A percentile compares a stretch with the other conserved stretches of the same genome.
Conservation (phyloP, 345 rosid species). For the Excoecaria agallocha region DNA sequence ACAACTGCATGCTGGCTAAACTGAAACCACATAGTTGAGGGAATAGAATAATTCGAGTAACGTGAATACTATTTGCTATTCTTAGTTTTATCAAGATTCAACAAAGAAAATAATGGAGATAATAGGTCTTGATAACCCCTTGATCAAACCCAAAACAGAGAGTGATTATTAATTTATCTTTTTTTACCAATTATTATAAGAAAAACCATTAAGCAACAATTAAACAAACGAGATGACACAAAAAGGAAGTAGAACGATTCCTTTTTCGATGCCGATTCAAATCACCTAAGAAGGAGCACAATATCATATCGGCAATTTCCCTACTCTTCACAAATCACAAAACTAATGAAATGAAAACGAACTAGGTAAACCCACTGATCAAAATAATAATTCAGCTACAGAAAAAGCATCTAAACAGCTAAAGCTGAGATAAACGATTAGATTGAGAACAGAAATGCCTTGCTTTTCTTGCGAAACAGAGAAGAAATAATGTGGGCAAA, state of each 20-base stretch:
- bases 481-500: not conserved
- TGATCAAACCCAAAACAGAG: not conserved
- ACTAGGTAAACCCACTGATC: not conserved
- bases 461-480: not conserved
- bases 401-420: not conserved
- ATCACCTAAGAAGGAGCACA: conserved; percentile 5
- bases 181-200: not conserved
- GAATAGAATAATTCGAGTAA: not conserved
- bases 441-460: not conserved
- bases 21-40: not conserved
- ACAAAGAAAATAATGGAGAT: not conserved
- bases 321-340: not conserved
- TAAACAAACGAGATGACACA: not conserved
- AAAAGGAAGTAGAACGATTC: not conserved
- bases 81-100: not conserved
- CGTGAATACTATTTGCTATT: not conserved
- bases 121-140: not conserved
- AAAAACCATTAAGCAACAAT: not conserved
- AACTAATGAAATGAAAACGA: not conserved
- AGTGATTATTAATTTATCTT: not conserved
- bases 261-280: not conserved
- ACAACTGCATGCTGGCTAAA: not conserved
- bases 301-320: not conserved
- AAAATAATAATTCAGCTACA: not conserved
- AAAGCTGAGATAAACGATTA: not conserved